Conservation (phyloP, 768 basidiomycete genomes). For the Tylopilus sp. region DNA sequence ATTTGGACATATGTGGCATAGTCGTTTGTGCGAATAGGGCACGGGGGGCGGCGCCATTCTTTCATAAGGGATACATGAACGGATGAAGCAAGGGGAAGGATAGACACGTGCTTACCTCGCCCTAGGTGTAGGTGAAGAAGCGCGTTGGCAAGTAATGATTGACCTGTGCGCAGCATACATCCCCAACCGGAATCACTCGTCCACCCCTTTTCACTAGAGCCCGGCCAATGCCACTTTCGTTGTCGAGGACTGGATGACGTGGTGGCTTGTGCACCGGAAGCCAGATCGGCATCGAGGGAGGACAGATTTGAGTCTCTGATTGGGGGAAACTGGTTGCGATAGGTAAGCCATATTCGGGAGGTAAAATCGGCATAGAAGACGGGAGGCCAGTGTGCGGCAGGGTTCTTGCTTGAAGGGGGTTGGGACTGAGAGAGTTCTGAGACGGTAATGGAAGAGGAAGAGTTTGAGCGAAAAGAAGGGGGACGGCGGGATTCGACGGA, state of each 20-base stretch:
- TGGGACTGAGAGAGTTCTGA: constrained; percentile 38
- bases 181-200: constrained; percentile 88
- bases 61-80: constrained; percentile 10
- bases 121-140: constrained; percentile 75
- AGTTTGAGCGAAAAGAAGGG: constrained; percentile 44
- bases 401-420: constrained; percentile 29
- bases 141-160: constrained; percentile 78
- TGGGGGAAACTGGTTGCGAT: constrained; percentile 81
- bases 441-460: constrained; percentile 37
- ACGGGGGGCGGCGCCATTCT: constrained; percentile 85
- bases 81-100: not conserved
- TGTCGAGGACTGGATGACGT: constrained; percentile 41
- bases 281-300: constrained; percentile 37
- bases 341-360: constrained; percentile 87
- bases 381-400: constrained; percentile 61
- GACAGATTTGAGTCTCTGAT: constrained; percentile 63
- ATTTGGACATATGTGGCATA: constrained; percentile 90
- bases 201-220: constrained; percentile 70
- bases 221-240: constrained; percentile 62
- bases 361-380: constrained; percentile 88
- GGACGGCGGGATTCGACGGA: constrained; percentile 40
- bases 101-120: constrained; percentile 45
- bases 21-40: constrained; percentile 53
- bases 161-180: constrained; percentile 88
- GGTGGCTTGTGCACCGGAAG: constrained; percentile 30